phyloP scores from a whole-genome alignment of 345 rosid genomes.

The Rhizophora apiculata region DNA sequence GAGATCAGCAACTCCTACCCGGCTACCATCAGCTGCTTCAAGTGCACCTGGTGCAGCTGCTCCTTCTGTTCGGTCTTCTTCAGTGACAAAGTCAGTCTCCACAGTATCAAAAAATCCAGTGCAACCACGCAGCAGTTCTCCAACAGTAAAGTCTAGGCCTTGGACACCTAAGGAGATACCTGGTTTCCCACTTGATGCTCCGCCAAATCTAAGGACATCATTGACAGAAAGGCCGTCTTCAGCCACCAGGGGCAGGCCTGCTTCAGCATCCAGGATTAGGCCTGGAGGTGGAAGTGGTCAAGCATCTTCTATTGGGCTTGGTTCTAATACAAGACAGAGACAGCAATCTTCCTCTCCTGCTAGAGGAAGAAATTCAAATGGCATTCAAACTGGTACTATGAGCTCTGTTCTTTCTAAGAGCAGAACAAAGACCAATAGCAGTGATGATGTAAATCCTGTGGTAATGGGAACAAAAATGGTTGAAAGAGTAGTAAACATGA shows the following conservation, averaged over 20 bases:
- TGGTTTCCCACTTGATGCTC: constrained; percentile 33
- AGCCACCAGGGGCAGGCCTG: constrained; percentile 27
- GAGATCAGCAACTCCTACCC: constrained; percentile 21
- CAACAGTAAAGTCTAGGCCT: constrained; percentile 27
- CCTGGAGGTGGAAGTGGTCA: constrained; percentile 15
- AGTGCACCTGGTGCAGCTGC: constrained; percentile 25
- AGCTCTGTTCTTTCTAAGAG: constrained; percentile 14
- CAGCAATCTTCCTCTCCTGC: constrained; percentile 32
- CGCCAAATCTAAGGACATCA: constrained; percentile 31
- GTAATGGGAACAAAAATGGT: constrained; percentile 32
- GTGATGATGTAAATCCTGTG: constrained; percentile 29
- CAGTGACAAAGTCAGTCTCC: constrained; percentile 38
- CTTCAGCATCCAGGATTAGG: background rate
- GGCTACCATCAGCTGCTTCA: constrained; percentile 16
- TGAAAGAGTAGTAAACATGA: constrained; percentile 37
- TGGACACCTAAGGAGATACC: constrained; percentile 32
- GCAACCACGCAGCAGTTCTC: constrained; percentile 26
- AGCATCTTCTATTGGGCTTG: constrained; percentile 45
- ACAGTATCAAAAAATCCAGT: constrained; percentile 16
- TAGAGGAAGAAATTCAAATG: constrained; percentile 20
- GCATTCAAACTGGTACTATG: constrained; percentile 6
- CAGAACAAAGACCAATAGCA: constrained; percentile 4
- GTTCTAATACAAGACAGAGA: constrained; percentile 22
- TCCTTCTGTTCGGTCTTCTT: constrained; percentile 42
- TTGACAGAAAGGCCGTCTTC: constrained; percentile 32